A percentile compares a stretch with the other conserved stretches of the same genome.
Conservation (phyloP, 2,329 filamentous ascomycete genomes). For the Gaeumannomyces tritici region DNA sequence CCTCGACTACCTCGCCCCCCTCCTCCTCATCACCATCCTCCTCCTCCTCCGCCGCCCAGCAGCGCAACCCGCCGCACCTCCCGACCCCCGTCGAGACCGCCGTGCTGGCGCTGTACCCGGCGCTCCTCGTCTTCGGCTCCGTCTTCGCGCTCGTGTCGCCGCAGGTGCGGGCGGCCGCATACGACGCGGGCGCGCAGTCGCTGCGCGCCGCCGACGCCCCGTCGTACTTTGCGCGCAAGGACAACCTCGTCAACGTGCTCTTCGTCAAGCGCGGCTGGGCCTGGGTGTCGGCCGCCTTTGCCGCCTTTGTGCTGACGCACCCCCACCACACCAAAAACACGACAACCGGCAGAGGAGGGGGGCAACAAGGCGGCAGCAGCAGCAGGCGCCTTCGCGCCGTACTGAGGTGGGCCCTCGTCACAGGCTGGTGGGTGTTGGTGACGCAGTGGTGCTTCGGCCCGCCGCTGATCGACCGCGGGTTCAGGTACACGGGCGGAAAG, state of each 20-base stretch:
- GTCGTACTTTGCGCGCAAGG: conserved; percentile 88
- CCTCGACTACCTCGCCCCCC: conserved; percentile 2
- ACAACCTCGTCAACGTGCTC: conserved; percentile 82
- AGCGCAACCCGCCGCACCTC: conserved; percentile 47
- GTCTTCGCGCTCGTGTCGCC: conserved; percentile 74
- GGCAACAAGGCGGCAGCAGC: neutral
- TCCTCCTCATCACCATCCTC: conserved; percentile 5
- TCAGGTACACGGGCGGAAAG: conserved; percentile 76
- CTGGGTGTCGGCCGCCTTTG: conserved; percentile 74
- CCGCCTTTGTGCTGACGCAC: conserved; percentile 60
- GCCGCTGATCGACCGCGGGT: conserved; percentile 79
- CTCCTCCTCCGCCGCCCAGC: conserved; percentile 5
- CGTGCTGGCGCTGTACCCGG: conserved; percentile 63
- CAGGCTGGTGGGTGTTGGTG: conserved; percentile 70
- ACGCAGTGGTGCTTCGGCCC: conserved; percentile 98
- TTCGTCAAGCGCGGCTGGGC: conserved; percentile 96
- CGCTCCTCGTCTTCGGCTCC: conserved; percentile 70
- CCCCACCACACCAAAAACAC: conserved; percentile 33
- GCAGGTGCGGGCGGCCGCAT: conserved; percentile 51
- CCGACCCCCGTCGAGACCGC: conserved; percentile 60
- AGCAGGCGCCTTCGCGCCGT: conserved; percentile 18
- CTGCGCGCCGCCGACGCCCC: conserved; percentile 48
- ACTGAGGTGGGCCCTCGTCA: conserved; percentile 57
- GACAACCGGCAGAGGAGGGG: neutral
- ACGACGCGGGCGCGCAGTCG: conserved; percentile 52